A percentile compares a stretch with the other conserved stretches of the same genome.
Evolutionary conservation across 2,329 filamentous ascomycete genomes (phyloP).

Genomic region (Tolypocladium endophyticum): DNA sequence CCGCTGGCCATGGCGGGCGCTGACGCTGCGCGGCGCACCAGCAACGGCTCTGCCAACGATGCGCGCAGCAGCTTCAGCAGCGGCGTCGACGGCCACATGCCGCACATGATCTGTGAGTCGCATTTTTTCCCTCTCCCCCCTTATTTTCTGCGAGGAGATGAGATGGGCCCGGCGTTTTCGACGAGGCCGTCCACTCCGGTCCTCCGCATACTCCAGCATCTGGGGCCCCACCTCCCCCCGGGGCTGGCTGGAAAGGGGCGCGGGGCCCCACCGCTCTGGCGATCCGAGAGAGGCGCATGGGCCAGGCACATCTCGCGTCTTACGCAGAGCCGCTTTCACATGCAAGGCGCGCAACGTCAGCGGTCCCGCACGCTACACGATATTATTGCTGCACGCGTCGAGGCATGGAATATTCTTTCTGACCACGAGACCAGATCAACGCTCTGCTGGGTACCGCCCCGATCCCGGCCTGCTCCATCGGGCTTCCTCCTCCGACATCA

Average conservation of each 20-base stretch:
- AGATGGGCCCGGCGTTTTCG: constrained; percentile 10
- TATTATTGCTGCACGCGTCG: background rate
- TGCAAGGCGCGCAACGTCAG: constrained; percentile 1
- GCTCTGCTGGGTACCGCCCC: constrained; percentile 21
- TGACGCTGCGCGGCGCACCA: constrained; percentile 27
- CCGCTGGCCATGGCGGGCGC: constrained; percentile 7
- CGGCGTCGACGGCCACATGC: constrained; percentile 29
- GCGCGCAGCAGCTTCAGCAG: constrained; percentile 10
- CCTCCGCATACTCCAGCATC: constrained; percentile 11
- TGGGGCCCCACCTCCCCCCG: background rate
- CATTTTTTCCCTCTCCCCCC: background rate
- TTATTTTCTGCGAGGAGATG: background rate
- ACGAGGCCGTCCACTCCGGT: constrained; percentile 9
- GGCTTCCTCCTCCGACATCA: constrained; percentile 9
- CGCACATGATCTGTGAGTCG: constrained; percentile 38
- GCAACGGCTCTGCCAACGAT: constrained; percentile 20
- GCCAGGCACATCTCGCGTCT: background rate
- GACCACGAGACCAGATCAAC: constrained; percentile 27
- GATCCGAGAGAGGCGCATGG: background rate
- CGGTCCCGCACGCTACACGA: background rate
- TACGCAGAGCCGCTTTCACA: constrained; percentile 4
- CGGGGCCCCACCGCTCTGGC: background rate
- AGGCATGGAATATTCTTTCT: constrained; percentile 9
- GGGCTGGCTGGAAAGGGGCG: background rate
- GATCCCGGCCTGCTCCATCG: constrained; percentile 17